Conservation (phyloP, 2,329 filamentous ascomycete species). For the Ophiostoma novo-ulmi region DNA sequence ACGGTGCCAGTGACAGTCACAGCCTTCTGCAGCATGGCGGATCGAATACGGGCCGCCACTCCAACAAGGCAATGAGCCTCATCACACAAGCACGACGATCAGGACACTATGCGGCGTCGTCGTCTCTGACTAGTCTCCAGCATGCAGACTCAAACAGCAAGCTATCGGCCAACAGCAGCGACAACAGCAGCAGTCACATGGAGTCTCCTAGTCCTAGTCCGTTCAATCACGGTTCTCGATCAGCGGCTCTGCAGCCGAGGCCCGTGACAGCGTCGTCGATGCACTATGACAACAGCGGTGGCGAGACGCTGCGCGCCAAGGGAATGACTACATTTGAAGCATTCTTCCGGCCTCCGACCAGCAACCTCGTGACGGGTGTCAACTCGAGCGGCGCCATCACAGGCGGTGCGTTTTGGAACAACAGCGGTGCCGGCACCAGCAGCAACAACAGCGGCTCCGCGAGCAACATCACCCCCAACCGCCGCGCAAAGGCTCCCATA, state of each 20-base stretch:
- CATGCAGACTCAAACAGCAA: background rate
- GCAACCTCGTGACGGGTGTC: background rate
- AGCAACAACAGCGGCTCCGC: background rate
- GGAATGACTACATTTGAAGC: background rate
- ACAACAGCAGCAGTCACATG: background rate
- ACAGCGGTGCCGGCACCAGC: background rate
- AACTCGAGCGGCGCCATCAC: background rate
- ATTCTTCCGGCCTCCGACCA: background rate
- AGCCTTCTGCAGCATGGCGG: background rate
- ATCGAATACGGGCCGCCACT: background rate
- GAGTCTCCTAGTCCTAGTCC: background rate
- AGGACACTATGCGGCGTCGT: conserved; percentile 24
- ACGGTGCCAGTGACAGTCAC: conserved; percentile 2
- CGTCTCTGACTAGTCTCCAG: conserved; percentile 22
- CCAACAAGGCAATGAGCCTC: conserved; percentile 16
- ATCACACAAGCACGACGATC: conserved; percentile 28
- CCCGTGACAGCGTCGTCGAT: background rate
- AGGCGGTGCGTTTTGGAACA: background rate
- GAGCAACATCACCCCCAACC: background rate
- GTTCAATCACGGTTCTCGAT: background rate
- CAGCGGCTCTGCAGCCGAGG: background rate
- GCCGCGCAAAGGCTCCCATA: conserved; percentile 11
- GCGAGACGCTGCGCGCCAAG: background rate
- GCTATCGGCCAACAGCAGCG: background rate
- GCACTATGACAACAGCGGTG: background rate